These are phyloP conservation scores for Cutaneotrichosporon sp. DNA, from an alignment of 1,284 basidiomycete genomes.

Conservation along the genomic window DNA sequence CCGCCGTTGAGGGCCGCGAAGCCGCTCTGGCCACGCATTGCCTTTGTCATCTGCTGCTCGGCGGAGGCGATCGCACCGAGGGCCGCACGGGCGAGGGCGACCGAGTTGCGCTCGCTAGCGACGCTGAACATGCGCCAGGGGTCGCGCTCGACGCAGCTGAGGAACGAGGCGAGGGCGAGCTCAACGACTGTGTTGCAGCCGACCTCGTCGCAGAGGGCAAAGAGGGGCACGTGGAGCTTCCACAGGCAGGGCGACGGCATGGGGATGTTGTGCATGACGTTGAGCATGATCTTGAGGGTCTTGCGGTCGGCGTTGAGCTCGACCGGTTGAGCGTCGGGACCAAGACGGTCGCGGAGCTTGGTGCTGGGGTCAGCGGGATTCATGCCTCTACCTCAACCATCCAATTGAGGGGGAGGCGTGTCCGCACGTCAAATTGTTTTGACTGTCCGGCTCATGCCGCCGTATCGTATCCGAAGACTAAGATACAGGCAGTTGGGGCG, in stretches of 20 bases:
- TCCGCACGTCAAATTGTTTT: no score
- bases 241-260: slow-evolving; percentile 14
- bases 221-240: slow-evolving; percentile 9
- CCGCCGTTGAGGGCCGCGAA: background rate
- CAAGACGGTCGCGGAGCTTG: slow-evolving; percentile 1
- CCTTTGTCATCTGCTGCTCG: slow-evolving; percentile 2
- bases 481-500: no score
- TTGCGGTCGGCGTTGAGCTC: slow-evolving; percentile 11
- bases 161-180: slow-evolving; percentile 8
- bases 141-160: slow-evolving; percentile 10
- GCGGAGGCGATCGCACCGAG: slow-evolving; percentile 2
- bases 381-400: no score
- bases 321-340: background rate
- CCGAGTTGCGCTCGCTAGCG: slow-evolving; percentile 1
- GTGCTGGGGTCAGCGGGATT: slow-evolving; percentile 2
- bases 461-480: no score
- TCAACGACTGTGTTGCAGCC: slow-evolving; percentile 9
- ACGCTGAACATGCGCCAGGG: slow-evolving; percentile 11
- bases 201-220: slow-evolving; percentile 18
- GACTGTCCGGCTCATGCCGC: no score
- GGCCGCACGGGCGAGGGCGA: slow-evolving; percentile 9
- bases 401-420: no score
- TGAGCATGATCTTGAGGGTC: slow-evolving; percentile 17
- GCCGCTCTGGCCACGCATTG: no score
- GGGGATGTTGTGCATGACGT: slow-evolving; percentile 18